phyloP scores from a whole-genome alignment of 2,329 filamentous ascomycete genomes.

The Coleophoma eucalyptorum region DNA sequence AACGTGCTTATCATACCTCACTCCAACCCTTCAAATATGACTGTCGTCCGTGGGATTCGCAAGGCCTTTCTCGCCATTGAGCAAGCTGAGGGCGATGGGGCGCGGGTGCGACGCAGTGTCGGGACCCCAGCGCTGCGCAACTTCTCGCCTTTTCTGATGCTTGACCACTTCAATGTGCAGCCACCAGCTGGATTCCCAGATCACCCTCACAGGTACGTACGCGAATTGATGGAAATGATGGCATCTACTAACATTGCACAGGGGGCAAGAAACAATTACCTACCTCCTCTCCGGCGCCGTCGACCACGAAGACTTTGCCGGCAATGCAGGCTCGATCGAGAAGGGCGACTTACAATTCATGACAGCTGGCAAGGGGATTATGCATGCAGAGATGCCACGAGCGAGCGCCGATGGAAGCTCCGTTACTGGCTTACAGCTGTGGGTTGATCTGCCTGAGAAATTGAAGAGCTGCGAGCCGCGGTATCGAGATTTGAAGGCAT shows the following conservation, averaged over 20 bases:
- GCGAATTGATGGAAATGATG: not conserved
- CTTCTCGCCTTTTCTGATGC: constrained; percentile 92
- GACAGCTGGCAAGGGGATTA: constrained; percentile 88
- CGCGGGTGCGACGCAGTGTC: constrained; percentile 80
- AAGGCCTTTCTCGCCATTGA: constrained; percentile 82
- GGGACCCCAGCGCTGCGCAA: constrained; percentile 80
- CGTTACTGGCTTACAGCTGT: constrained; percentile 88
- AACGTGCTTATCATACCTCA: constrained; percentile 12
- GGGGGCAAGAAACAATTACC: constrained; percentile 58
- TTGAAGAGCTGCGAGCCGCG: constrained; percentile 88
- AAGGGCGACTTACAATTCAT: constrained; percentile 96
- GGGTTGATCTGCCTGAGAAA: constrained; percentile 83
- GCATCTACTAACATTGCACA: not conserved
- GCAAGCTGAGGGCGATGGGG: constrained; percentile 84
- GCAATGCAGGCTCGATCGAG: constrained; percentile 78
- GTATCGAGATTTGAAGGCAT: constrained; percentile 78
- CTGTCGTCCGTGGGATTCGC: constrained; percentile 70
- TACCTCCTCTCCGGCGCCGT: constrained; percentile 83
- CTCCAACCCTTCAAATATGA: constrained; percentile 44
- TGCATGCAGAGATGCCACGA: constrained; percentile 93
- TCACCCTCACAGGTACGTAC: constrained; percentile 58
- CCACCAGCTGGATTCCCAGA: constrained; percentile 87
- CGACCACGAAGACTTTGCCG: constrained; percentile 90
- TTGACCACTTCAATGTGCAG: constrained; percentile 83
- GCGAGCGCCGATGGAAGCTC: constrained; percentile 70